Percentiles rank a stretch among this genome's conserved stretches.
phyloP scores from a whole-genome alignment of 2,329 filamentous ascomycete species.

The Neonectria coccinea region DNA sequence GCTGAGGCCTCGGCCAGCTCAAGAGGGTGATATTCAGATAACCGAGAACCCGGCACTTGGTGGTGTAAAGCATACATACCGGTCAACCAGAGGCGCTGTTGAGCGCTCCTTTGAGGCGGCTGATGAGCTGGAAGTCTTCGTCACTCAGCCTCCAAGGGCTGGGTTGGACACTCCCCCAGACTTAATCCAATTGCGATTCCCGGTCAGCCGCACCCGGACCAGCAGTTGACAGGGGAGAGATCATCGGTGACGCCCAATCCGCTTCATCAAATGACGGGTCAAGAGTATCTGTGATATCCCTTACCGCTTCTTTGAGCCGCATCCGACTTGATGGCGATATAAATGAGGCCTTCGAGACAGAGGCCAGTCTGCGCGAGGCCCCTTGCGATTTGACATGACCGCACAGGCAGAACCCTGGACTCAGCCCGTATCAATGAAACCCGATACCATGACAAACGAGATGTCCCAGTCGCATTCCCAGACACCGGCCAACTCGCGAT shows the following conservation, averaged over 20 bases:
- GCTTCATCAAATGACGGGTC: neutral
- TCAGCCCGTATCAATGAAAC: neutral
- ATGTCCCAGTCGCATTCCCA: neutral
- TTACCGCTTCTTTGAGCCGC: constrained; percentile 6
- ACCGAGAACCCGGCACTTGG: neutral
- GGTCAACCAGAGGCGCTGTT: neutral
- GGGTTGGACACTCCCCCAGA: neutral
- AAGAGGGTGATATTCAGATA: neutral
- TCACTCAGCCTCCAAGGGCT: neutral
- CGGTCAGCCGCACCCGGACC: neutral
- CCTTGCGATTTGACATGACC: too few relatives aligned
- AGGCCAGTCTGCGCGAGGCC: neutral
- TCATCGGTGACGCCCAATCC: constrained; percentile 6
- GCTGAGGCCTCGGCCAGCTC: neutral
- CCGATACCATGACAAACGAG: neutral
- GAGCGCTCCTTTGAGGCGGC: neutral
- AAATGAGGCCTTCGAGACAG: neutral
- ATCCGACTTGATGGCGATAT: neutral
- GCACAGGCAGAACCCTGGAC: neutral
- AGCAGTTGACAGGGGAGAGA: neutral
- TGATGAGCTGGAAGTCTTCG: neutral
- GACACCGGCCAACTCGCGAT: too few relatives aligned
- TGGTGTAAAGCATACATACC: neutral
- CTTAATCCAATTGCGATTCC: neutral
- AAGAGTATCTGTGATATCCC: neutral